Base-by-base conservation (phyloP, 805 yeast species). In the Geotrichum ghanense region DNA sequence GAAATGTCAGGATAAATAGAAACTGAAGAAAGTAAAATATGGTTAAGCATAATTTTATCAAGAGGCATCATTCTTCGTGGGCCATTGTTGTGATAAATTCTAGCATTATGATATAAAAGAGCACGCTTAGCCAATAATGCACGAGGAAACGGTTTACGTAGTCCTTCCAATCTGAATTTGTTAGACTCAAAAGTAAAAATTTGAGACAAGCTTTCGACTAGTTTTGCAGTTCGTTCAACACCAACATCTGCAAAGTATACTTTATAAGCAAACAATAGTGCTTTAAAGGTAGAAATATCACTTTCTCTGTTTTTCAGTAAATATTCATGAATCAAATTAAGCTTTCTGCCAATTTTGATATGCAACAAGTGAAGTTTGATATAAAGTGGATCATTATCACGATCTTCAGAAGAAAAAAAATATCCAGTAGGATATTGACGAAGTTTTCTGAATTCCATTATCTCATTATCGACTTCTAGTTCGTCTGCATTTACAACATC, bases 161-260 rank as follows among this genome's bases (percentile, higher is more conserved):
- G 61, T 41, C 83, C 78, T 3, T 81, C 74, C 3, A 84, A 65
- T n/a, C 75, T 69, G 56, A 83, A 89, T 7, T 78, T 67, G 34
- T 73, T 72, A 41, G 74, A 74, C 46, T 81, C 68, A 56, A 74
- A 78, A 0, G 72, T 69, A 49, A 78, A 75, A 42, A 76, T 76
- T 26, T 81, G 68, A 31, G 67, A 66, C 3, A 79, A 61, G 24
- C 66, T 74, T 41, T 78, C 80, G 48, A 78, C 75, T 2, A 73
- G 66, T 39, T 73, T 79, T 44, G 79, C 72, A 0, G 81, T 62
- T 10, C 82, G 67, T 53, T 85, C 94, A 47, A 76, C 72, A 1
- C 95, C 95, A 22, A 82, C 81, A 57, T 87, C 92, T 22, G 82
- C 70, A 54, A 82, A 80, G 86, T 94, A 92, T 4, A 81, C 76